A percentile compares a stretch with the other conserved stretches of the same genome.
phyloP scores from a whole-genome alignment of 1,284 basidiomycete species.

The Entoloma clypeatum region DNA sequence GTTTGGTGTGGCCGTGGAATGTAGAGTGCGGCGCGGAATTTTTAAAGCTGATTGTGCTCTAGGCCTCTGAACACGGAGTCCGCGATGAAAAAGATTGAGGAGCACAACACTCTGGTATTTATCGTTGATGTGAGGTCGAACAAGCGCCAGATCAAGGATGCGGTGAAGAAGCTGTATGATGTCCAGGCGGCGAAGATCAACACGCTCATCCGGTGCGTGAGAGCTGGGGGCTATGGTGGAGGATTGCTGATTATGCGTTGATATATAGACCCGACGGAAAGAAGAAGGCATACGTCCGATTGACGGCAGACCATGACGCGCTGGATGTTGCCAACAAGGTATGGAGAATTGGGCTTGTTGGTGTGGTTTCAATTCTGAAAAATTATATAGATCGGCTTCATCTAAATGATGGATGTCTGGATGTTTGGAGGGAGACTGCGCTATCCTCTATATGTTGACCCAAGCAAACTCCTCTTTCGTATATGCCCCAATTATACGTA shows the following conservation, averaged over 20 bases:
- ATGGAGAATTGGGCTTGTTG: constrained; percentile 19
- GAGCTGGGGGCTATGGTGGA: neutral
- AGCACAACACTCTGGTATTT: constrained; percentile 99
- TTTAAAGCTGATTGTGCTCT: neutral
- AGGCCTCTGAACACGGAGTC: constrained; percentile 82
- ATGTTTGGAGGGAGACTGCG: constrained; percentile 5
- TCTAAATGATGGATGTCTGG: constrained; percentile 13
- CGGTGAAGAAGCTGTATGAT: constrained; percentile 98
- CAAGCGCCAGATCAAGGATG: constrained; percentile 99
- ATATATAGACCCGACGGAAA: constrained; percentile 85
- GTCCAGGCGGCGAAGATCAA: constrained; percentile 96
- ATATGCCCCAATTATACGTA: too few species aligned
- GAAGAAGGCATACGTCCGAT: constrained; percentile 98
- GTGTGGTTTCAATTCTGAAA: neutral
- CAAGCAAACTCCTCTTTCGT: constrained; percentile 8
- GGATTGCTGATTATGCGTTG: constrained; percentile 2
- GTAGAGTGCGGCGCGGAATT: neutral
- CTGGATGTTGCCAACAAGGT: constrained; percentile 99
- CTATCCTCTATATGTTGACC: constrained; percentile 10
- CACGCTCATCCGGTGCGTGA: constrained; percentile 88
- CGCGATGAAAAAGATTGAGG: constrained; percentile 99
- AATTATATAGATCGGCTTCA: constrained; percentile 21
- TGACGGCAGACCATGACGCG: constrained; percentile 95
- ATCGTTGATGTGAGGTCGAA: constrained; percentile 93
- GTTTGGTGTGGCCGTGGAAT: too few species aligned